Conservation (phyloP, 495 filamentous ascomycete species). For the Penicillium goetzii region DNA sequence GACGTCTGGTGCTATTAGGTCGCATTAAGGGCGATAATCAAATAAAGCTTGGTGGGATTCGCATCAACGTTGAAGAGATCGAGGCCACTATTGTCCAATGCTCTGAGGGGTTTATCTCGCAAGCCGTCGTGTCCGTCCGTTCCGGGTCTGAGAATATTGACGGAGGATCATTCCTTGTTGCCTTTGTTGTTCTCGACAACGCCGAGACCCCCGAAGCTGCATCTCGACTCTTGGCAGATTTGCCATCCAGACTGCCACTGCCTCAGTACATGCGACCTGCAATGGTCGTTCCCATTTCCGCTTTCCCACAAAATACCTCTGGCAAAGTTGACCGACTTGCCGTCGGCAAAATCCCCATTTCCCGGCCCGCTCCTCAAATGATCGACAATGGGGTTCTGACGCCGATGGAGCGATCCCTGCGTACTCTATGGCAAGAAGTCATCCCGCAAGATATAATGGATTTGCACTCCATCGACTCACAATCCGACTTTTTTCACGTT, state of each 20-base stretch:
- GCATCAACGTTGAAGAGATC: conserved; percentile 56
- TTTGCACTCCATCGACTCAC: conserved; percentile 16
- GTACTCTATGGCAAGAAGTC: conserved; percentile 32
- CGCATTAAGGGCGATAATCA: conserved; percentile 51
- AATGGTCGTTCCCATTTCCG: conserved; percentile 37
- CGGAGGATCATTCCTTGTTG: conserved; percentile 18
- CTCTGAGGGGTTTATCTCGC: conserved; percentile 32
- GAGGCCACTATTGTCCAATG: conserved; percentile 37
- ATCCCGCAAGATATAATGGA: conserved; percentile 23
- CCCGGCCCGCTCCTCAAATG: not conserved
- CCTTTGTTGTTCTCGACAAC: conserved; percentile 22
- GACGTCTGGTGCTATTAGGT: conserved; percentile 39
- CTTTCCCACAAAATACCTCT: conserved; percentile 44
- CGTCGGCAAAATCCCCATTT: conserved; percentile 28
- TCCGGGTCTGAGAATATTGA: not conserved
- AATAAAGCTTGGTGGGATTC: conserved; percentile 56
- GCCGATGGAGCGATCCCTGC: conserved; percentile 21
- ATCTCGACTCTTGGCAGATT: conserved; percentile 3
- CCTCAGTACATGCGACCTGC: conserved; percentile 54
- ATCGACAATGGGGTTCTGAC: not conserved
- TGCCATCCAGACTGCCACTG: conserved; percentile 32
- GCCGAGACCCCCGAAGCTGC: not conserved
- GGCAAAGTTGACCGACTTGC: conserved; percentile 49
- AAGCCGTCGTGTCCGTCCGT: conserved; percentile 26
- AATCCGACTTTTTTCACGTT: conserved; percentile 43